These are phyloP conservation scores for Leucogyrophana mollusca DNA, from an alignment of 768 basidiomycete genomes.

Conservation along the genomic window DNA sequence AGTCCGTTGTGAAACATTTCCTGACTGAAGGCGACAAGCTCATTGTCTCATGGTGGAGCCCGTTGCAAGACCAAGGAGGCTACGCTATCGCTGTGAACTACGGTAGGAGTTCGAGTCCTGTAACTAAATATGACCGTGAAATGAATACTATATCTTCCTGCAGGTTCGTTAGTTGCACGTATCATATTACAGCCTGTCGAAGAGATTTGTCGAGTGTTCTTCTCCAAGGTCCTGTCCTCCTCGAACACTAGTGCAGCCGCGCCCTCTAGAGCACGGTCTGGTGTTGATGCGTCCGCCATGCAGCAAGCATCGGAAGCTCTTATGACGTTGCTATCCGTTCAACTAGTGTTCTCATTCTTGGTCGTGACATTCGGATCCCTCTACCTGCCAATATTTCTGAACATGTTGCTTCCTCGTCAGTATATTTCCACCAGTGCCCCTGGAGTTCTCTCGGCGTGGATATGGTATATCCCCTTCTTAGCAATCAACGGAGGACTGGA, in stretches of 20 bases:
- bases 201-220: constrained; percentile 87
- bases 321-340: constrained; percentile 59
- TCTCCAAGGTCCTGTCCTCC: constrained; percentile 61
- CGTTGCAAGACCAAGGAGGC: constrained; percentile 86
- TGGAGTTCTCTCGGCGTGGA: constrained; percentile 71
- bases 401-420: constrained; percentile 66
- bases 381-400: constrained; percentile 68
- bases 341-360: constrained; percentile 65
- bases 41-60: constrained; percentile 80
- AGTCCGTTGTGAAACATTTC: constrained; percentile 91
- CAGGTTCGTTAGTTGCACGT: constrained; percentile 90
- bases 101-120: constrained; percentile 61
- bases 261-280: background rate
- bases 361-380: constrained; percentile 73
- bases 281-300: constrained; percentile 15
- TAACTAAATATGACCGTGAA: background rate
- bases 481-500: constrained; percentile 91
- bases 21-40: constrained; percentile 95
- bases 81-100: constrained; percentile 97
- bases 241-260: constrained; percentile 8
- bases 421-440: constrained; percentile 82
- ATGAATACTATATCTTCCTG: background rate
- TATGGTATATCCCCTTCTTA: constrained; percentile 87
- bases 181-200: constrained; percentile 95
- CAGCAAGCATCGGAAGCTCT: constrained; percentile 51